Conservation (phyloP, 2,329 filamentous ascomycete species). For the Xylariaceae sp. region DNA sequence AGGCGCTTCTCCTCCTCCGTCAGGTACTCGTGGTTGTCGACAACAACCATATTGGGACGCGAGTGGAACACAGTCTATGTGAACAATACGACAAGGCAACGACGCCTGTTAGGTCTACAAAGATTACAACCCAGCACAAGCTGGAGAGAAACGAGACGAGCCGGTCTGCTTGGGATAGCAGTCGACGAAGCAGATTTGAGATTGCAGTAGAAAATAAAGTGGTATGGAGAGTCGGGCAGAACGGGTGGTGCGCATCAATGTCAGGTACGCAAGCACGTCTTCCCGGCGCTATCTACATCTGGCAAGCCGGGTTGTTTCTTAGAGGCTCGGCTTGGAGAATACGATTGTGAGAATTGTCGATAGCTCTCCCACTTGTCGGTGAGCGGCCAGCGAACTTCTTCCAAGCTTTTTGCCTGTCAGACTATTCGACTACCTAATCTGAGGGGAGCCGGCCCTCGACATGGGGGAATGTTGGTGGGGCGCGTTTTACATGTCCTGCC, state of each 20-base stretch:
- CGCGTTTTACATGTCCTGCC: too few species aligned
- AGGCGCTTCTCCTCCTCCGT: slow-evolving; percentile 88
- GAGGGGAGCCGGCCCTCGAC: too few species aligned
- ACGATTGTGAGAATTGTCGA: too few species aligned
- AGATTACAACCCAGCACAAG: neutral
- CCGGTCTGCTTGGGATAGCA: slow-evolving; percentile 1
- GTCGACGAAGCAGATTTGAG: neutral
- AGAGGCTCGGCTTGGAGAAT: too few species aligned
- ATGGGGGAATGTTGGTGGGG: too few species aligned
- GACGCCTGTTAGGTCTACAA: neutral
- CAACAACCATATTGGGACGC: slow-evolving; percentile 69
- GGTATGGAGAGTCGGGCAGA: neutral
- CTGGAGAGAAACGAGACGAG: neutral
- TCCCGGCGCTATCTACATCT: slow-evolving; percentile 21
- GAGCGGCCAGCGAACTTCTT: too few species aligned
- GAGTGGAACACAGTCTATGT: neutral
- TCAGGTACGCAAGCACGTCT: slow-evolving; percentile 22
- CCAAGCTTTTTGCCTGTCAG: too few species aligned
- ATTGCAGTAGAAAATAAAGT: neutral
- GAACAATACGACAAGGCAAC: neutral
- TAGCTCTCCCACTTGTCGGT: neutral
- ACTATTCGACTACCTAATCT: too few species aligned
- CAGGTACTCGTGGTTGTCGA: slow-evolving; percentile 82
- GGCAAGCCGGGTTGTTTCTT: slow-evolving; percentile 20
- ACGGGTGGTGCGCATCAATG: slow-evolving; percentile 20